phyloP scores from a whole-genome alignment of 495 filamentous ascomycete genomes.

The Aspergillus saccharolyticus region DNA sequence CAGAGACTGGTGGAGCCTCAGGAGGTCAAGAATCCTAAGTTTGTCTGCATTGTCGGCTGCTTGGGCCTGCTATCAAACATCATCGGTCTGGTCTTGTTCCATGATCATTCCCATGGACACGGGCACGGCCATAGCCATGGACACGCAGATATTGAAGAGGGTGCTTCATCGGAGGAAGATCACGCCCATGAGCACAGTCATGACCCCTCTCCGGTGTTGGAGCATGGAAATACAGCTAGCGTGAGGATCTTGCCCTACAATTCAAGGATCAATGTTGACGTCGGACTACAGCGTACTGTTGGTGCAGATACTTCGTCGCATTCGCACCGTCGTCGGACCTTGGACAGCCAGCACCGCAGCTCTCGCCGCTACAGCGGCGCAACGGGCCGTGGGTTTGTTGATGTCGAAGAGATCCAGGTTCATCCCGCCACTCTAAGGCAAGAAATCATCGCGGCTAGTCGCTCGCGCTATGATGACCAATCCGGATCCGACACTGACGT shows the following conservation, averaged over 20 bases:
- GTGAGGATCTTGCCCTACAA: conserved; percentile 34
- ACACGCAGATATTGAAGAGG: conserved; percentile 30
- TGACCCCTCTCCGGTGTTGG: conserved; percentile 32
- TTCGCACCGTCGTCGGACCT: conserved; percentile 27
- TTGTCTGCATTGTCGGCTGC: conserved; percentile 84
- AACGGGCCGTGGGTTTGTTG: conserved; percentile 45
- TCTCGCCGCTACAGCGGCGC: conserved; percentile 51
- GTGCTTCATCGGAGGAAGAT: conserved; percentile 40
- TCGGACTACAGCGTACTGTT: conserved; percentile 14
- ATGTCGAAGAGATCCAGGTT: conserved; percentile 69
- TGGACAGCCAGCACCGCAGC: conserved; percentile 40
- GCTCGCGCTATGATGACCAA: conserved; percentile 46
- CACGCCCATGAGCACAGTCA: conserved; percentile 34
- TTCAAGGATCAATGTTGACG: conserved; percentile 7
- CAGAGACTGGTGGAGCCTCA: conserved; percentile 86
- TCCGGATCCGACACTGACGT: conserved; percentile 49
- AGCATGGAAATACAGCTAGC: conserved; percentile 44
- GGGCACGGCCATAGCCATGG: conserved; percentile 57
- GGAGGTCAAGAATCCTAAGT: conserved; percentile 70
- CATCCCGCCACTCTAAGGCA: conserved; percentile 89
- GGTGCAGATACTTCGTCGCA: conserved; percentile 26
- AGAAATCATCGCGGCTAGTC: conserved; percentile 77
- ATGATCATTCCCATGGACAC: conserved; percentile 89
- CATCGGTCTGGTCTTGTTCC: conserved; percentile 81
- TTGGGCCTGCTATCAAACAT: conserved; percentile 86